Base-by-base conservation (phyloP, 768 basidiomycete genomes). In the Trametopsis cervina region DNA sequence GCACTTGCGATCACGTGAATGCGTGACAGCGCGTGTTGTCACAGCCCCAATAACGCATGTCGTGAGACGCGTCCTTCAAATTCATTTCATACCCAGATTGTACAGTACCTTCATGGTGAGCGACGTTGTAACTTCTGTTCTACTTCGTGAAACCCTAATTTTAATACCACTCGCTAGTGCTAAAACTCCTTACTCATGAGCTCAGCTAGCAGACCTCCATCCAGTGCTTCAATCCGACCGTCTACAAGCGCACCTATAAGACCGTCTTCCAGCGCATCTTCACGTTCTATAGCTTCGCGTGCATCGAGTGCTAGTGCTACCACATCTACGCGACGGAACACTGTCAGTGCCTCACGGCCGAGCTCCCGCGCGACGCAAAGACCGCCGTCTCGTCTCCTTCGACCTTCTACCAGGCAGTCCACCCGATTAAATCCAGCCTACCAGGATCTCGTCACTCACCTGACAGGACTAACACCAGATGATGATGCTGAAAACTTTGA, bases 391-490 rank as follows among this genome's bases (percentile, higher is more conserved):
- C 58, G 68, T 9, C 42, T 63, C n/a, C 78, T 80, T 24, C 73
- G 78, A 23, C 75, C 77, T 35, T 66, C 77, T 2, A 76, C 78
- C 13, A 64, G 70, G 38, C 73, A 75, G 39, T 55, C 67, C 3
- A 70, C 78, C 4, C 75, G 79, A 17, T 63, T 87, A 9, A 54
- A 76, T 2, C 77, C 81, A 0, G 59, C 76, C 35, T 76, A 73
- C 46, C 79, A 83, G 47, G 60, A 68, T 0, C 67, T 89, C 17
- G 78, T 76, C 46, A 65, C 66, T 7, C 79, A 82, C 36, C 54
- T 83, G 6, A 76, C 75, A 3, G 76, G 76, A 6, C 57, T 85
- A 25, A 63, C 64, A 2, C 63, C 72, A n/a, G 71, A 73, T 2
- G 49, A 45, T 0, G 67, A 71, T 13, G 72, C 63, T 1, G 71